Percentiles rank a stretch among this genome's conserved stretches.
Evolutionary conservation across 257 asterid genomes (phyloP).

Genomic region (Sherardia arvensis): DNA sequence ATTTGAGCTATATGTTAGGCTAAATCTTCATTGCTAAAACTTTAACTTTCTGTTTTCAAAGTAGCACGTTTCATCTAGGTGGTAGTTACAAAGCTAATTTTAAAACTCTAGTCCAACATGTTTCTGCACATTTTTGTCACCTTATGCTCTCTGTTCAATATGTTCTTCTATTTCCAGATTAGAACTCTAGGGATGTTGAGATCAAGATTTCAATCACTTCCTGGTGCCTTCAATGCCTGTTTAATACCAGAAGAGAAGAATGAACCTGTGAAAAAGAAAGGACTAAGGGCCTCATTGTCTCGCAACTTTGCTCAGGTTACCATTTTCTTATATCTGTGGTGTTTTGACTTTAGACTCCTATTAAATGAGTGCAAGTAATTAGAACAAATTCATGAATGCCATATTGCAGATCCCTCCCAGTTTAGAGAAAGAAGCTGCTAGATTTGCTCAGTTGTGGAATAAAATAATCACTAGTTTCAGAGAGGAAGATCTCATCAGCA

Average conservation of each 20-base stretch:
- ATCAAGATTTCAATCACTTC: conserved; percentile 80
- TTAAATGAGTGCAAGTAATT: conserved; percentile 9
- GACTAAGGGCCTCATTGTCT: conserved; percentile 90
- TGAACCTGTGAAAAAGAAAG: conserved; percentile 71
- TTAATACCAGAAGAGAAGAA: conserved; percentile 84
- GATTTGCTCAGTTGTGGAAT: conserved; percentile 99
- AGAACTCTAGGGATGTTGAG: conserved; percentile 97
- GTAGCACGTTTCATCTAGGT: not conserved
- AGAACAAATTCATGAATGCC: conserved; percentile 13
- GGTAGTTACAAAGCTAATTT: not conserved
- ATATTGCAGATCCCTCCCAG: conserved; percentile 63
- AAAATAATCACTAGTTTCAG: conserved; percentile 91
- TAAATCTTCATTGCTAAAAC: not conserved
- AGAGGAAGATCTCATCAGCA: conserved; percentile 95
- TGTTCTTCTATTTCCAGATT: conserved; percentile 46
- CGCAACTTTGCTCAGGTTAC: conserved; percentile 70
- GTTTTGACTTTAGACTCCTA: not conserved
- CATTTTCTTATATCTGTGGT: not conserved
- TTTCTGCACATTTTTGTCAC: too few species aligned
- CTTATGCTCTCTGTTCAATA: conserved; percentile 16
- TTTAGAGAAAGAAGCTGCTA: conserved; percentile 84
- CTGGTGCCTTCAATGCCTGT: conserved; percentile 88
- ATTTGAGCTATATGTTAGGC: not conserved
- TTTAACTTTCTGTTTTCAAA: too few species aligned
- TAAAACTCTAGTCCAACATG: not conserved